Evolutionary conservation across 2,329 filamentous ascomycete species (phyloP).

Genomic region (Colletotrichum aenigma): DNA sequence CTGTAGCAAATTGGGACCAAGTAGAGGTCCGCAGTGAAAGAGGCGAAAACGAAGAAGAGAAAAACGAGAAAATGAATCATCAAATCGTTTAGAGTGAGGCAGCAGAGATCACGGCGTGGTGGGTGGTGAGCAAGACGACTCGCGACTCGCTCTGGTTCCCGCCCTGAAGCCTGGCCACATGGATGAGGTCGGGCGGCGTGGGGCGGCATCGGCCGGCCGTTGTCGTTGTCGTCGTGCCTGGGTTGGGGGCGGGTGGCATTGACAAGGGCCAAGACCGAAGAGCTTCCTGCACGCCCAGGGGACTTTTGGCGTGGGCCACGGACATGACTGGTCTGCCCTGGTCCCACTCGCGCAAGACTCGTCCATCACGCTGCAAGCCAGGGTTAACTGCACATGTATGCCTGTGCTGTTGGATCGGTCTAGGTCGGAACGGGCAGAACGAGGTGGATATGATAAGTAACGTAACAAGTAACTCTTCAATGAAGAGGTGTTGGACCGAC

Average conservation of each 20-base stretch:
- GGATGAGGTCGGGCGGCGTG: background rate
- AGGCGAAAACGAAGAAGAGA: background rate
- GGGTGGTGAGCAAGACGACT: background rate
- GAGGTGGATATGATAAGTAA: background rate
- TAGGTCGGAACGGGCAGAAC: background rate
- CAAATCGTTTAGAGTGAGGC: background rate
- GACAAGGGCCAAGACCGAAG: constrained; percentile 5
- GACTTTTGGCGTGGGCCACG: background rate
- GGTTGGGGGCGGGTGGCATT: constrained; percentile 2
- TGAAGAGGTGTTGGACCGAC: background rate
- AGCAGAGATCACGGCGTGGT: background rate
- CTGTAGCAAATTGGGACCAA: background rate
- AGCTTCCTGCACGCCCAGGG: constrained; percentile 4
- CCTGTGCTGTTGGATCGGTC: background rate
- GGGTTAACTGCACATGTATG: background rate
- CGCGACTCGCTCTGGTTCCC: background rate
- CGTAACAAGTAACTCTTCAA: background rate
- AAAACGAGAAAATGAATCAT: background rate
- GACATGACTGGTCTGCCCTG: background rate
- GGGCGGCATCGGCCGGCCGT: constrained; percentile 10
- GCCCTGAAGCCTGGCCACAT: background rate
- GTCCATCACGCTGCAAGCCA: constrained; percentile 2
- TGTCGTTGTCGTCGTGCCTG: background rate
- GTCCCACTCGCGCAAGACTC: background rate
- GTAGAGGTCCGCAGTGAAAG: background rate